Evolutionary conservation across 306 rosid species (phyloP).

Genomic region (Quercus bicolor): DNA sequence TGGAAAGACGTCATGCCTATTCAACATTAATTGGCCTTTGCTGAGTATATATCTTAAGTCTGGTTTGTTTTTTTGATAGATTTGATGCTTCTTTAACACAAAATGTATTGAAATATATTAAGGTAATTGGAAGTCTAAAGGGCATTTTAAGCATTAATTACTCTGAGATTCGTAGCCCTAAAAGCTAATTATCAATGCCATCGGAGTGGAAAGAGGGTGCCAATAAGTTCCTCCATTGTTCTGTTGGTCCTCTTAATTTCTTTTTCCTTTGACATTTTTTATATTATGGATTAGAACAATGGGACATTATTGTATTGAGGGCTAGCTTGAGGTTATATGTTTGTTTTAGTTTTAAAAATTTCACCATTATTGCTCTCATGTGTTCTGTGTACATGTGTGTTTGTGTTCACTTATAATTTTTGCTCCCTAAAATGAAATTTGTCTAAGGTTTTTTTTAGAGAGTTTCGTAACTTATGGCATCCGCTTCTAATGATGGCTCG

Average conservation of each 20-base stretch:
- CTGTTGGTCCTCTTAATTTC: no score
- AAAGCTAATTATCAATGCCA: neutral
- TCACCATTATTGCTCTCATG: no score
- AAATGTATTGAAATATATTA: slow-evolving; percentile 10
- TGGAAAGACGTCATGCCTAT: neutral
- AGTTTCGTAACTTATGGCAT: accelerated
- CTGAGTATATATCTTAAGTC: slow-evolving; percentile 1
- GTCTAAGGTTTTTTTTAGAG: no score
- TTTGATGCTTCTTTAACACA: slow-evolving; percentile 24
- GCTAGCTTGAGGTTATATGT: no score
- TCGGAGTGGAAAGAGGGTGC: neutral
- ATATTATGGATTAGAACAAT: no score
- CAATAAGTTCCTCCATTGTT: no score
- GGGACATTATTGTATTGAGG: no score
- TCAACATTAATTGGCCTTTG: neutral
- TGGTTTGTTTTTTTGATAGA: neutral
- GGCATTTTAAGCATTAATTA: neutral
- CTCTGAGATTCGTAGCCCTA: neutral
- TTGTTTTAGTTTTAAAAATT: no score
- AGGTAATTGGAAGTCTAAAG: neutral
- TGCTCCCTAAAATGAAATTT: no score
- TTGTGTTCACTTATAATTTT: no score
- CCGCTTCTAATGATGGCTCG: accelerated
- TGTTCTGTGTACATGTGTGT: no score
- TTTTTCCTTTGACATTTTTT: no score